These are phyloP conservation scores for Bruguiera hainesii DNA, from an alignment of 441 rosid species.

Conservation along the genomic window DNA sequence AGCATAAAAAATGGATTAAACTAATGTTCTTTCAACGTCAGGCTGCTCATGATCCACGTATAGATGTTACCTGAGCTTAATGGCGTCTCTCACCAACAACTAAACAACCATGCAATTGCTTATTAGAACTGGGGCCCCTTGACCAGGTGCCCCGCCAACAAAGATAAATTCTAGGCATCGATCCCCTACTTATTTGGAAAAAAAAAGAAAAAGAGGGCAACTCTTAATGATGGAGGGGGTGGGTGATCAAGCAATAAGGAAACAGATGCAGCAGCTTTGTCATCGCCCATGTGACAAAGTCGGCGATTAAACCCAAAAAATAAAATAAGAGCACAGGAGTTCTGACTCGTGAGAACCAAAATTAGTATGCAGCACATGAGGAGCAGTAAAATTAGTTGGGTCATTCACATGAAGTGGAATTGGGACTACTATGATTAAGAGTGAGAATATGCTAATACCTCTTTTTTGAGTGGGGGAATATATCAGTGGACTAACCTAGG, in stretches of 20 bases:
- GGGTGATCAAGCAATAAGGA: not conserved
- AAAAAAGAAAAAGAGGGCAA: not conserved
- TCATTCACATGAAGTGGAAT: not conserved
- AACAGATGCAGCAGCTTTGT: not conserved
- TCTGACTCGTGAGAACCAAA: not conserved
- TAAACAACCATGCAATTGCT: no score
- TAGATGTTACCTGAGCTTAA: not conserved
- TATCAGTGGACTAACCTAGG: no score
- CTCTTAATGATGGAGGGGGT: not conserved
- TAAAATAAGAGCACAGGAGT: not conserved
- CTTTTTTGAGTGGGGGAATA: not conserved
- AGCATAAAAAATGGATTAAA: conserved; percentile 12
- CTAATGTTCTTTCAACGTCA: conserved; percentile 1
- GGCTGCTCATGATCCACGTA: not conserved
- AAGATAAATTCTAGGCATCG: conserved; percentile 11
- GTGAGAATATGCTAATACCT: not conserved
- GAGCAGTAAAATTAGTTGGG: conserved; percentile 19
- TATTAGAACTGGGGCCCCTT: not conserved
- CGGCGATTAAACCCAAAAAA: not conserved
- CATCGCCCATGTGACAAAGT: not conserved
- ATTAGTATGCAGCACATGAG: conserved; percentile 21
- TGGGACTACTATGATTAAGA: not conserved
- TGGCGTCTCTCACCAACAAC: no score
- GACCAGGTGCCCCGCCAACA: not conserved
- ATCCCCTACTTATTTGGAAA: conserved; percentile 13